These are phyloP conservation scores for Pulveroboletus sp. DNA, from an alignment of 768 basidiomycete species.

Conservation along the genomic window DNA sequence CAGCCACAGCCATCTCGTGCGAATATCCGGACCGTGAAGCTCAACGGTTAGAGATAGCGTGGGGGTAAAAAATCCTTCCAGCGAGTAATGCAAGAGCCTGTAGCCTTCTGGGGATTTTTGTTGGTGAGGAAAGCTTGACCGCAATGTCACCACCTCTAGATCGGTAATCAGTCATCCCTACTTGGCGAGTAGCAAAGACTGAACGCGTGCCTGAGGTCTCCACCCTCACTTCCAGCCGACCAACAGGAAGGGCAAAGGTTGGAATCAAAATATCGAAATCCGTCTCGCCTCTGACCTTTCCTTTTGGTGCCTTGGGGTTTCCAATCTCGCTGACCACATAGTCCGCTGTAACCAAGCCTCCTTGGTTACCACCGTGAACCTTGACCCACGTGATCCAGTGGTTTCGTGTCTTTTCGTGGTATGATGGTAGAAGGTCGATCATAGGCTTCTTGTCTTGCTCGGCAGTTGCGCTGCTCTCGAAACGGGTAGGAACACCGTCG, in stretches of 20 bases:
- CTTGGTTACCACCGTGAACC: constrained; percentile 48
- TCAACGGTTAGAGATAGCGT: constrained; percentile 37
- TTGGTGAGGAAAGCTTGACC: constrained; percentile 56
- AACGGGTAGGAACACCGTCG: constrained; percentile 60
- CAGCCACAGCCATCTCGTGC: constrained; percentile 8
- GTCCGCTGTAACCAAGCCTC: constrained; percentile 53
- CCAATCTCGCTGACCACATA: constrained; percentile 50
- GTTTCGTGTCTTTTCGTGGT: constrained; percentile 51
- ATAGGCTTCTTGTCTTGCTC: constrained; percentile 33
- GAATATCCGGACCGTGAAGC: constrained; percentile 3
- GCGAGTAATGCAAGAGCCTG: constrained; percentile 51
- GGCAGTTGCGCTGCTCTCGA: constrained; percentile 45
- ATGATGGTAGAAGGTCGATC: constrained; percentile 37
- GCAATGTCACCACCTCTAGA: constrained; percentile 39
- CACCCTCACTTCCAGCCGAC: constrained; percentile 58
- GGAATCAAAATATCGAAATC: constrained; percentile 55
- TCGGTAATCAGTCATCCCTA: constrained; percentile 27
- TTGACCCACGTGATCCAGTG: constrained; percentile 66
- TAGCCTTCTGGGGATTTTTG: constrained; percentile 36
- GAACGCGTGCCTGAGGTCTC: constrained; percentile 48
- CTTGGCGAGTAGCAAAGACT: not conserved
- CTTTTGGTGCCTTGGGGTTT: constrained; percentile 25
- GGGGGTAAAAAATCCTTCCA: constrained; percentile 57
- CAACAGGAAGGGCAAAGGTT: constrained; percentile 67
- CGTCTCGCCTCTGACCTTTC: constrained; percentile 28